Percentiles rank a stretch among this genome's conserved stretches.
Evolutionary conservation across 495 filamentous ascomycete genomes (phyloP).

Genomic region (Xylaria flabelliformis): DNA sequence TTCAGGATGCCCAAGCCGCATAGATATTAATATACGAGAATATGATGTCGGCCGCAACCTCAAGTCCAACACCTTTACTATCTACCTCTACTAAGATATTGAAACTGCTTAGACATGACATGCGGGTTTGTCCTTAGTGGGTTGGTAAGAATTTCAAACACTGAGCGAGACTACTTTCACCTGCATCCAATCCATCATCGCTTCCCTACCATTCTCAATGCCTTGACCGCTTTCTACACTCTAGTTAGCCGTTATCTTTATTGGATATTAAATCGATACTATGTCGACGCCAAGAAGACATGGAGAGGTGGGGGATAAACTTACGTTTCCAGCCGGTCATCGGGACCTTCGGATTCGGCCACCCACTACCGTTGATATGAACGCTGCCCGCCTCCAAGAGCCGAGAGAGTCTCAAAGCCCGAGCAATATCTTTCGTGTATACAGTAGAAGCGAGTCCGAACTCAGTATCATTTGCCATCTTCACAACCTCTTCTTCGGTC

Average conservation of each 20-base stretch:
- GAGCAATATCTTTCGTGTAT: slow-evolving; percentile 72
- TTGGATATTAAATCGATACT: neutral
- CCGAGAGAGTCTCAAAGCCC: slow-evolving; percentile 70
- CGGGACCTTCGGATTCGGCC: slow-evolving; percentile 29
- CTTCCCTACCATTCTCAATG: slow-evolving; percentile 35
- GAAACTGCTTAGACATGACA: too few species aligned
- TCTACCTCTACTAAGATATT: too few species aligned
- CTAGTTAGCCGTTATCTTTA: neutral
- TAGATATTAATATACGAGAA: too few species aligned
- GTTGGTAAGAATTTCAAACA: neutral
- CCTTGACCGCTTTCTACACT: slow-evolving; percentile 37
- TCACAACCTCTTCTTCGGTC: slow-evolving; percentile 66
- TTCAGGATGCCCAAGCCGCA: too few species aligned
- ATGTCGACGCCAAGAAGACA: neutral
- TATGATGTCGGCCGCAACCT: too few species aligned
- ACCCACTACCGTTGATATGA: slow-evolving; percentile 43
- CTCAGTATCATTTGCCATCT: slow-evolving; percentile 72
- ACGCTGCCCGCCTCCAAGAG: slow-evolving; percentile 71
- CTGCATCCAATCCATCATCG: slow-evolving; percentile 35
- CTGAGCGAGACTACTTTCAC: slow-evolving; percentile 21
- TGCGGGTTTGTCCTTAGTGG: too few species aligned
- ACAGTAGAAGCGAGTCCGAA: slow-evolving; percentile 76
- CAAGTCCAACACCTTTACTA: too few species aligned
- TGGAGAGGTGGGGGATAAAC: neutral
- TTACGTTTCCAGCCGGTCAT: slow-evolving; percentile 41